phyloP scores from a whole-genome alignment of 1,284 basidiomycete genomes.

The Cystobasidiaceae sp. region DNA sequence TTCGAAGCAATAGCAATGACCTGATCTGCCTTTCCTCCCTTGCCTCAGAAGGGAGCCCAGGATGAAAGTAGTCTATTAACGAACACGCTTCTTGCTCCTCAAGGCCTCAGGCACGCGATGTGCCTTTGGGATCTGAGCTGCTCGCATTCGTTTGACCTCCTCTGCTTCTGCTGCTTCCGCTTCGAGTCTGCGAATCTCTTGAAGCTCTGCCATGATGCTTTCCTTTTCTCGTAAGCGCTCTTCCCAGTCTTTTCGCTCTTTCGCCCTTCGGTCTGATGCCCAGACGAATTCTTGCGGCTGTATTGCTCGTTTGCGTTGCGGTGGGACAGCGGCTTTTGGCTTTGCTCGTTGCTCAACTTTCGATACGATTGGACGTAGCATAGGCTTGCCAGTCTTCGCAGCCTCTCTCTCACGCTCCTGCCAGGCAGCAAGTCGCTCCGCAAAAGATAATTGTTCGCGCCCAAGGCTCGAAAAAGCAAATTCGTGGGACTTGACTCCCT shows the following conservation, averaged over 20 bases:
- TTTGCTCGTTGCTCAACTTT: neutral
- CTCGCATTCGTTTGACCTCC: conserved; percentile 6
- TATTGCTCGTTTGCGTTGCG: neutral
- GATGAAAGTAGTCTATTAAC: too few species aligned
- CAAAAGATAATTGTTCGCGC: conserved; percentile 12
- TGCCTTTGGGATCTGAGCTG: conserved; percentile 6
- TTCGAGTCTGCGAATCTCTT: conserved; percentile 17
- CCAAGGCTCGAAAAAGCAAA: conserved; percentile 11
- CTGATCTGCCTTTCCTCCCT: too few species aligned
- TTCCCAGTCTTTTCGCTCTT: conserved; percentile 25
- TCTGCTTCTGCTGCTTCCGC: conserved; percentile 20
- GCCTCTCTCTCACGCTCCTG: conserved; percentile 19
- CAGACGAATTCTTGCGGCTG: conserved; percentile 9
- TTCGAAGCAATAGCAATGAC: too few species aligned
- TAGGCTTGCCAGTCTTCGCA: neutral
- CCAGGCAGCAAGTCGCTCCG: neutral
- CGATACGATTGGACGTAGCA: conserved; percentile 4
- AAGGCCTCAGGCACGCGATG: conserved; percentile 10
- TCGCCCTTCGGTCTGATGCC: conserved; percentile 16
- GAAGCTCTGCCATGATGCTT: conserved; percentile 19
- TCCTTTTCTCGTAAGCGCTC: conserved; percentile 20
- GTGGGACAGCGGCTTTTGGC: neutral
- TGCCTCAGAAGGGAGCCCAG: too few species aligned
- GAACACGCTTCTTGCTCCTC: neutral
- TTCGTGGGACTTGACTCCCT: neutral